A percentile compares a stretch with the other conserved stretches of the same genome.
Conservation (phyloP, 2,329 filamentous ascomycete species). For the Microdochium nivale region DNA sequence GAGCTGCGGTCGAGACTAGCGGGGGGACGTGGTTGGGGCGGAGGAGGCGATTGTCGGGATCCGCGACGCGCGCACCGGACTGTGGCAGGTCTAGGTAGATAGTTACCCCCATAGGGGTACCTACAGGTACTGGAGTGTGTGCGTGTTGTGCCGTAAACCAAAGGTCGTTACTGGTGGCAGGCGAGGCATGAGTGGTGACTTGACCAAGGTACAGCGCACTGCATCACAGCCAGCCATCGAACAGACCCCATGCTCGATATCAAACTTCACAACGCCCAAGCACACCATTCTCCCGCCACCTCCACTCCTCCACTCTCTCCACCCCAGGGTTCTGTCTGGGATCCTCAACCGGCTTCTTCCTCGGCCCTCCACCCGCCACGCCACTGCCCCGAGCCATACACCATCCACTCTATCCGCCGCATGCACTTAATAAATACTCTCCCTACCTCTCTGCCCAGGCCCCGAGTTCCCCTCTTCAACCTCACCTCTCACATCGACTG, state of each 20-base stretch:
- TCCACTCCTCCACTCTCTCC: background rate
- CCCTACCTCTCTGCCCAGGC: background rate
- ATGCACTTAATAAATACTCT: background rate
- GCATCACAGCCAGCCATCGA: background rate
- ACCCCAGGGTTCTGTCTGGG: background rate
- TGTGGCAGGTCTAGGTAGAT: too few species aligned
- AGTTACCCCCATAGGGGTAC: too few species aligned
- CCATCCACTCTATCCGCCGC: background rate
- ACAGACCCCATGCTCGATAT: background rate
- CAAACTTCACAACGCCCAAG: background rate
- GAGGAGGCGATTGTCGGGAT: background rate
- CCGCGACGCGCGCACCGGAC: background rate
- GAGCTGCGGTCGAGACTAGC: background rate
- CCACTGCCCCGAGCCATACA: background rate
- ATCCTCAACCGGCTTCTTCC: background rate
- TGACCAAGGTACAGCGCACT: too few species aligned
- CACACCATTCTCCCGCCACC: background rate
- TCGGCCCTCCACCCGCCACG: conserved; percentile 1
- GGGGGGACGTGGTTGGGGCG: too few species aligned
- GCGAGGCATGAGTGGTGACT: too few species aligned
- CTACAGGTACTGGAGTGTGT: too few species aligned
- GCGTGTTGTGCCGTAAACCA: too few species aligned
- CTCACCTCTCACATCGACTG: background rate
- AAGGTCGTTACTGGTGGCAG: too few species aligned
- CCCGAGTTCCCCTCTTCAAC: background rate